Conservation (phyloP, 352 stramenopile species). For the Plasmopara muralis region DNA sequence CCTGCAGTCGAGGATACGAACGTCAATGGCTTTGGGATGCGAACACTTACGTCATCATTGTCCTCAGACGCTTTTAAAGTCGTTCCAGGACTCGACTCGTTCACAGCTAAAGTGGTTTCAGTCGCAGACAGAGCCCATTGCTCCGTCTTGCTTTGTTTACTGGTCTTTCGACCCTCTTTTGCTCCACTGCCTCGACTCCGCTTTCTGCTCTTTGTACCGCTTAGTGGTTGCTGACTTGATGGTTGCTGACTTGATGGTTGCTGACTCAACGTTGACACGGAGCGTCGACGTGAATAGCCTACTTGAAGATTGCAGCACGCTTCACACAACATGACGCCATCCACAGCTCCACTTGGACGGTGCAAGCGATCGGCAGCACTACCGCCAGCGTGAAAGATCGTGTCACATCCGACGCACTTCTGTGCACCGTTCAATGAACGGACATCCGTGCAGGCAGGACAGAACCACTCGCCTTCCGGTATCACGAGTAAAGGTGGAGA, state of each 20-base stretch:
- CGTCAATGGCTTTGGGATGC: constrained; percentile 28
- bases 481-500: constrained; percentile 37
- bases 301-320: constrained; percentile 30
- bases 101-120: constrained; percentile 1
- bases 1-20: constrained; percentile 16
- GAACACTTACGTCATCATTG: constrained; percentile 8
- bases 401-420: constrained; percentile 31
- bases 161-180: constrained; percentile 2
- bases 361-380: constrained; percentile 14
- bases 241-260: neutral
- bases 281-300: constrained; percentile 19
- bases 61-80: constrained; percentile 14
- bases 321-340: constrained; percentile 29
- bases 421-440: constrained; percentile 8
- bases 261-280: constrained; percentile 1
- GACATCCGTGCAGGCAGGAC: constrained; percentile 18
- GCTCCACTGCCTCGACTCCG: constrained; percentile 11
- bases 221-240: neutral
- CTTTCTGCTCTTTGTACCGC: constrained; percentile 12
- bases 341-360: constrained; percentile 14
- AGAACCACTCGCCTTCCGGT: constrained; percentile 52
- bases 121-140: neutral
- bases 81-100: constrained; percentile 2
- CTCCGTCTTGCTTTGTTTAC: constrained; percentile 19
- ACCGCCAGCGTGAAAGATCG: constrained; percentile 15